Conservation (phyloP, 768 basidiomycete species). For the Kwoniella dejecticola region DNA sequence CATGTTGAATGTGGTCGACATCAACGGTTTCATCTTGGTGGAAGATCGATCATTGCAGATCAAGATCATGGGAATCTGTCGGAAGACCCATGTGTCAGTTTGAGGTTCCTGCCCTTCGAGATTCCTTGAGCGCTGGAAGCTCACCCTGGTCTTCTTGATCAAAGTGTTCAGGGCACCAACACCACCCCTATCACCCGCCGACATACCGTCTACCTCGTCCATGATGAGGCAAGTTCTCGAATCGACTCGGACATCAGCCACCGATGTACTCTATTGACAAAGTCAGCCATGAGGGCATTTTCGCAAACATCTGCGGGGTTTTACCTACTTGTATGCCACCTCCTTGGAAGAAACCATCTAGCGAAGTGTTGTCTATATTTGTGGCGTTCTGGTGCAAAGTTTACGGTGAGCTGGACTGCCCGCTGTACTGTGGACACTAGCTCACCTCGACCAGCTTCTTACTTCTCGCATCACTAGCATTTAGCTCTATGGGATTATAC, state of each 20-base stretch:
- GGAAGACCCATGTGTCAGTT: not conserved
- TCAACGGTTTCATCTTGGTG: constrained; percentile 89
- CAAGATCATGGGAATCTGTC: constrained; percentile 95
- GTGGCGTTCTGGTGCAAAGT: constrained; percentile 67
- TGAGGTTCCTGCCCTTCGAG: too few relatives aligned
- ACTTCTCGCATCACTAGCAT: constrained; percentile 91
- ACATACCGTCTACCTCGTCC: constrained; percentile 99
- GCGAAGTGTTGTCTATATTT: constrained; percentile 82
- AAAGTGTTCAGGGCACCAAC: constrained; percentile 88
- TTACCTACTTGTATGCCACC: constrained; percentile 40
- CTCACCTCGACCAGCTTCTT: constrained; percentile 93
- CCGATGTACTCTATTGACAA: constrained; percentile 62
- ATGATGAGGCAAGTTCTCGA: constrained; percentile 87
- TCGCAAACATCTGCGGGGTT: constrained; percentile 10
- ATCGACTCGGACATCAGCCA: constrained; percentile 72
- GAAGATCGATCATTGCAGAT: constrained; percentile 87
- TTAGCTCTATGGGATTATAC: constrained; percentile 89
- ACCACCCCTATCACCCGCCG: constrained; percentile 93
- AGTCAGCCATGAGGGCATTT: constrained; percentile 3
- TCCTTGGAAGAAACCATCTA: constrained; percentile 71
- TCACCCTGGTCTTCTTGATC: constrained; percentile 88
- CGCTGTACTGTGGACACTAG: not conserved
- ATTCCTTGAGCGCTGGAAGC: too few relatives aligned
- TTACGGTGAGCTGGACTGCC: constrained; percentile 8
- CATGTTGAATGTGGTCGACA: constrained; percentile 70